Evolutionary conservation across 2,329 filamentous ascomycete species (phyloP).

Genomic region (Neocatenulostroma microsporum): DNA sequence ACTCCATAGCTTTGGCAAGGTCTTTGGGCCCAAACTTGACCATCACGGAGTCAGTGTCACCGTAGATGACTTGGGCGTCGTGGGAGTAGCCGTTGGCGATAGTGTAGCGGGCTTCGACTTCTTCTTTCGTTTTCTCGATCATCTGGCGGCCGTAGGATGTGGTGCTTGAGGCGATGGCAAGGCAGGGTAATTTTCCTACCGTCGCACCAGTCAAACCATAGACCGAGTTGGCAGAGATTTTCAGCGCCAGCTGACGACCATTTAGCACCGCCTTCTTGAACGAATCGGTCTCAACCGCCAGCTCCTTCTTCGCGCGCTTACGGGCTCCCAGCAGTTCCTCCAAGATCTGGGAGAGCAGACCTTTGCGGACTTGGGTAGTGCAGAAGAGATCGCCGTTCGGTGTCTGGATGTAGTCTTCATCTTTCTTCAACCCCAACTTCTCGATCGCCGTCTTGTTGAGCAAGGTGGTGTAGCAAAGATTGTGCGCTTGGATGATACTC

Average conservation of each 20-base stretch:
- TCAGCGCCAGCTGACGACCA: slow-evolving; percentile 90
- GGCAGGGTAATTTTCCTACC: slow-evolving; percentile 87
- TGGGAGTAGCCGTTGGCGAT: slow-evolving; percentile 92
- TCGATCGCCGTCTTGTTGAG: slow-evolving; percentile 72
- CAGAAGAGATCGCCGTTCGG: slow-evolving; percentile 92
- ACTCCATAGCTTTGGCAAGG: slow-evolving; percentile 79
- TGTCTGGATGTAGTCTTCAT: slow-evolving; percentile 93
- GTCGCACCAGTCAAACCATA: slow-evolving; percentile 96
- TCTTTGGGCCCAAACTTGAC: slow-evolving; percentile 94
- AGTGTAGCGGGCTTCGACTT: slow-evolving; percentile 82
- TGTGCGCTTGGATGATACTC: slow-evolving; percentile 98
- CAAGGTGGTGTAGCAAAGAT: slow-evolving; percentile 93
- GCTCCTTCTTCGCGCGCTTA: slow-evolving; percentile 88
- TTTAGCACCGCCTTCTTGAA: slow-evolving; percentile 98
- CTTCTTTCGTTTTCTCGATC: slow-evolving; percentile 97
- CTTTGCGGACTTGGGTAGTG: slow-evolving; percentile 81
- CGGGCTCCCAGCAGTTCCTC: slow-evolving; percentile 85
- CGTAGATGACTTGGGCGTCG: slow-evolving; percentile 95
- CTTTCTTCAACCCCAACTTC: slow-evolving; percentile 68
- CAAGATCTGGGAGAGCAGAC: slow-evolving; percentile 86
- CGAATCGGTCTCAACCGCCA: slow-evolving; percentile 80
- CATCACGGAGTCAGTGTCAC: slow-evolving; percentile 99
- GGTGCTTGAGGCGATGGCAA: slow-evolving; percentile 92
- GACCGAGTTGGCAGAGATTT: slow-evolving; percentile 94
- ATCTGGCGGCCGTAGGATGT: slow-evolving; percentile 96